Conservation (phyloP, 176 grass and related monocot species). For the Oryza brachyantha region DNA sequence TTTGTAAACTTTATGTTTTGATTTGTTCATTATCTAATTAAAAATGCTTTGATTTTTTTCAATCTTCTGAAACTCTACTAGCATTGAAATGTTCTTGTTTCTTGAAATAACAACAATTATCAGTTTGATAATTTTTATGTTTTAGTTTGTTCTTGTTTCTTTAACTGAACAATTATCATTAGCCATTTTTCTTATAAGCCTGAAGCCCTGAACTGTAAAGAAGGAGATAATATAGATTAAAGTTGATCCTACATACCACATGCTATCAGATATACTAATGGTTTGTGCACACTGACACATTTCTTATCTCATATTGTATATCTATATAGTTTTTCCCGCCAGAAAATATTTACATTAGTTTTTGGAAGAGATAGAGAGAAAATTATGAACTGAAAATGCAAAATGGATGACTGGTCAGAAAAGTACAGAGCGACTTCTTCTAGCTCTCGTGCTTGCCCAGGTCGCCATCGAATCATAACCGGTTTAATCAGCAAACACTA, state of each 20-base stretch:
- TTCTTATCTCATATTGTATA: not conserved
- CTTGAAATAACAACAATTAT: not conserved
- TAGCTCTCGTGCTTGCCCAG: not conserved
- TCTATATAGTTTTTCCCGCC: too few relatives aligned
- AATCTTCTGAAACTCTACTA: not conserved
- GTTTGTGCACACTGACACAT: not conserved
- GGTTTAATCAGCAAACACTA: not conserved
- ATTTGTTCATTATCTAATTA: too few relatives aligned
- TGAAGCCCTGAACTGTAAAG: conserved; percentile 2
- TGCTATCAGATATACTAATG: not conserved
- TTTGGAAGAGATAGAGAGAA: too few relatives aligned
- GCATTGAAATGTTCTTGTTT: not conserved
- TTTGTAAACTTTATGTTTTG: not conserved
- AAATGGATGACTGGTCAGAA: too few relatives aligned
- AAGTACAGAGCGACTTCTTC: not conserved
- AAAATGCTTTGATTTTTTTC: not conserved
- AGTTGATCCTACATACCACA: not conserved
- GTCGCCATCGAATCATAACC: not conserved
- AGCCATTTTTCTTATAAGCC: not conserved
- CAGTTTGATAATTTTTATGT: too few relatives aligned
- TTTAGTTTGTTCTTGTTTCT: not conserved
- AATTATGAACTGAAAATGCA: not conserved
- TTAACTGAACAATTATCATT: not conserved
- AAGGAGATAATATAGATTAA: conserved; percentile 7
- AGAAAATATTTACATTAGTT: too few relatives aligned